Base-by-base conservation (phyloP, 192 early-diverging fungal genomes). In the Chytriomyces hyalinus region DNA sequence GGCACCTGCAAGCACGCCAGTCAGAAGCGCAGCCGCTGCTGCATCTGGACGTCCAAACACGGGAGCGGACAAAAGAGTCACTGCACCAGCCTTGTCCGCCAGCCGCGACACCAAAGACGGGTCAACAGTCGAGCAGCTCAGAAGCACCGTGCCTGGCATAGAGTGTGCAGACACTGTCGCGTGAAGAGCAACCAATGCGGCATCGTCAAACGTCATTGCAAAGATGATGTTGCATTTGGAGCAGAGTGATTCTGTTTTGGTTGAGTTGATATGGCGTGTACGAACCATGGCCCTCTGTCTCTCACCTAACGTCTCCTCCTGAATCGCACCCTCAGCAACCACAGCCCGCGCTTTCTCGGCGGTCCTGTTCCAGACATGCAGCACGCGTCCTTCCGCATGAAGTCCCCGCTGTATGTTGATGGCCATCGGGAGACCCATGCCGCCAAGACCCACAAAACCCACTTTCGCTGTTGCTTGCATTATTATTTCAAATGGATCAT, bases 371-470 rank as follows among this genome's bases (percentile, higher is more conserved):
- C 75, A 78, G 5, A 80, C 79, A 17, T 45, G 64, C 24, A 80
- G 48, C n/a, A 20, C 15, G 7, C 17, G 8, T 9, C 75, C 75
- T 17, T 48, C 15, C 36, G 45, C 66, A 9, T 17, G 0, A 24
- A 80, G 67, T 22, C 60, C 63, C 9, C 36, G 57, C 11, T 80
- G 79, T 4, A 80, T 65, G 47, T 80, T 80, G 22, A 61, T 26
- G 8, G 79, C 79, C 79, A 80, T 80, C 70, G 92, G 91, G 73
- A 88, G 92, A 26, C 97, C 94, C 92, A 85, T 84, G 59, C 78
- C 65, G n/a, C 97, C 97, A n/a, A 99, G 87, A 3, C 97, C 97
- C 65, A 97, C 91, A 73, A 95, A 94, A 6, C 94, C 94, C 36
- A 4, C 36, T 36, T 4, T 36, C 36, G 36, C 36, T 36, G 36